Evolutionary conservation across 768 basidiomycete species (phyloP).

Genomic region (Boletus coccyginus): DNA sequence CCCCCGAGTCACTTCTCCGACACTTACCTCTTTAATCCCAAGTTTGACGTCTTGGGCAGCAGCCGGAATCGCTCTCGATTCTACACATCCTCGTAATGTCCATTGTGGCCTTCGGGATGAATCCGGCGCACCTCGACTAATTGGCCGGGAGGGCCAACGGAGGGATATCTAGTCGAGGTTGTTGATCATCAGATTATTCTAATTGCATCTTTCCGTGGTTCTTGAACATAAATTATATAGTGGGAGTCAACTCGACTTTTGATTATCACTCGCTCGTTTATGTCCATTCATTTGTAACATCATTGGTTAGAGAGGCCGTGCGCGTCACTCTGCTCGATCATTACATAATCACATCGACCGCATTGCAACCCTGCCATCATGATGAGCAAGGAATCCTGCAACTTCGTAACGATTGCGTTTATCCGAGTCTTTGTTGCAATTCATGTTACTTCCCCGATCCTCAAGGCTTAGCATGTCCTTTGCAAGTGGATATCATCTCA

Average conservation of each 20-base stretch:
- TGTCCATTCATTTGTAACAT: slow-evolving; percentile 12
- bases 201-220: not conserved
- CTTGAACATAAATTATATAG: slow-evolving; percentile 7
- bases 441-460: too few species aligned
- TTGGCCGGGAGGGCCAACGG: slow-evolving; percentile 25
- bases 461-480: too few species aligned
- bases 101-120: slow-evolving; percentile 17
- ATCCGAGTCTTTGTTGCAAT: too few species aligned
- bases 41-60: slow-evolving; percentile 36
- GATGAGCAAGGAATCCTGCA: too few species aligned
- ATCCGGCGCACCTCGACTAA: slow-evolving; percentile 20
- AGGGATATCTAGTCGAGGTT: slow-evolving; percentile 21
- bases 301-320: slow-evolving; percentile 2
- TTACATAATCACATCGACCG: too few species aligned
- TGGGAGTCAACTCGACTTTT: not conserved
- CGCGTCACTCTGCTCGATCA: too few species aligned
- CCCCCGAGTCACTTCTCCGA: slow-evolving; percentile 21
- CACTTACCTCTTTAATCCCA: slow-evolving; percentile 30
- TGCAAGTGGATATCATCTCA: too few species aligned
- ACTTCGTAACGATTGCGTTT: too few species aligned
- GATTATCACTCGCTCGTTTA: slow-evolving; percentile 1
- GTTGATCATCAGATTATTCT: not conserved
- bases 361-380: too few species aligned
- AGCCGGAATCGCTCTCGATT: slow-evolving; percentile 22
- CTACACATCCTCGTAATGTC: slow-evolving; percentile 9